Percentiles rank a stretch among this genome's conserved stretches.
These are phyloP conservation scores for Anaeramoeba flamelloides DNA, from an alignment of 78 protist genomes.

Conservation along the genomic window DNA sequence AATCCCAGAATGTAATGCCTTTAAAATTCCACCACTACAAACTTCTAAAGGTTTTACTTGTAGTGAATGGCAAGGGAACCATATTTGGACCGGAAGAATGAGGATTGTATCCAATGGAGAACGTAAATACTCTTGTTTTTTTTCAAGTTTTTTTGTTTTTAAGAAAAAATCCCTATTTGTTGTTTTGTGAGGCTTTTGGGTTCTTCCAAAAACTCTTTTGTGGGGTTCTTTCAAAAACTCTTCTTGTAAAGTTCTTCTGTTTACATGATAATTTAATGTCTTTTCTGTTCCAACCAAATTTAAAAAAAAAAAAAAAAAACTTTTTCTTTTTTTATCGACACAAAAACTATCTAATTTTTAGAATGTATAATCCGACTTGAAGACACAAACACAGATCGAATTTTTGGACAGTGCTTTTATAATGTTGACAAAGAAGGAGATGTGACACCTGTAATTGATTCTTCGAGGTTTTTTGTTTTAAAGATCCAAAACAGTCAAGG, in stretches of 20 bases:
- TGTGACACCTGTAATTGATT: conserved; percentile 31
- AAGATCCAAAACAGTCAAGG: conserved; percentile 17
- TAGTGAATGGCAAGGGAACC: conserved; percentile 15
- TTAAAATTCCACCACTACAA: conserved; percentile 20
- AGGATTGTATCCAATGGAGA: background rate
- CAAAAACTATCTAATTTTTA: conserved; percentile 9
- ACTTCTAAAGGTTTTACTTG: conserved; percentile 12
- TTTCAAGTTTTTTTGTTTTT: too few relatives aligned
- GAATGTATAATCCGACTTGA: conserved; percentile 18
- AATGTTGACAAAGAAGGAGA: conserved; percentile 8
- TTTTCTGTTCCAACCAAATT: too few relatives aligned
- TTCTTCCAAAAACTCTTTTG: too few relatives aligned
- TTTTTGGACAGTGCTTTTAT: conserved; percentile 32
- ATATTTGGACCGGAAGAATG: conserved; percentile 16
- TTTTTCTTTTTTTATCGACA: too few relatives aligned
- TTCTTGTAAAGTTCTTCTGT: too few relatives aligned
- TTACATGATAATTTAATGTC: too few relatives aligned
- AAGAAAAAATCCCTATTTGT: too few relatives aligned
- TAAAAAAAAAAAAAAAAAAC: too few relatives aligned
- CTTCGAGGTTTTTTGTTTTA: conserved; percentile 40
- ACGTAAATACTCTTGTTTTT: background rate
- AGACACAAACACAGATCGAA: conserved; percentile 8
- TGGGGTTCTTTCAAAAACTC: too few relatives aligned
- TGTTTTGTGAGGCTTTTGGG: too few relatives aligned
- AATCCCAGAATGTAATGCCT: conserved; percentile 7